Percentiles rank a stretch among this genome's conserved stretches.
phyloP scores from a whole-genome alignment of 2,329 filamentous ascomycete species.

The Davidsoniella eucalypti region DNA sequence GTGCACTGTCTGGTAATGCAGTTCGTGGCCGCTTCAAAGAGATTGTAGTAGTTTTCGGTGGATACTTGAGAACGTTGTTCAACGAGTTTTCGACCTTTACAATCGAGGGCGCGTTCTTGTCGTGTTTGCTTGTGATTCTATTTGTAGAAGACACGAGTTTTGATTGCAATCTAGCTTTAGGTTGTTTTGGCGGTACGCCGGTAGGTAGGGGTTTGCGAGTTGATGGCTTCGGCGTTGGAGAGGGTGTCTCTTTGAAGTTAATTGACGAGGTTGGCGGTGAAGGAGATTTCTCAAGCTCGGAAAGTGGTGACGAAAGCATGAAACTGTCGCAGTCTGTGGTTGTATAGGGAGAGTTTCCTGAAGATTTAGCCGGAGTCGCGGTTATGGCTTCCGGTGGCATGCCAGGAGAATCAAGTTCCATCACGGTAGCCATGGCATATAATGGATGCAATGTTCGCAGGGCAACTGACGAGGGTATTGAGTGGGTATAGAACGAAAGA shows the following conservation, averaged over 20 bases:
- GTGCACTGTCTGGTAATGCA: constrained; percentile 5
- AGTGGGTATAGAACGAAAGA: not conserved
- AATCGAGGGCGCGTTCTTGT: not conserved
- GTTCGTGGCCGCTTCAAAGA: constrained; percentile 7
- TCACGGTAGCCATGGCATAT: not conserved
- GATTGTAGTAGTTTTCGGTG: not conserved
- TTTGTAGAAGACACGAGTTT: not conserved
- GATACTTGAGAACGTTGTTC: constrained; percentile 3
- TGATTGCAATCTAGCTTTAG: not conserved
- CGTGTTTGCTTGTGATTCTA: not conserved
- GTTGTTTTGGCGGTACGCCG: not conserved
- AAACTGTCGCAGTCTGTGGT: constrained; percentile 18
- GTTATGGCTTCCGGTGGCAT: constrained; percentile 4
- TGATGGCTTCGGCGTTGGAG: not conserved
- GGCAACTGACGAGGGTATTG: not conserved
- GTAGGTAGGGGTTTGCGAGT: not conserved
- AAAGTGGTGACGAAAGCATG: constrained; percentile 37
- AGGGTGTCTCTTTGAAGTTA: not conserved
- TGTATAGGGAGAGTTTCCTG: not conserved
- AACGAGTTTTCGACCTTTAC: constrained; percentile 7
- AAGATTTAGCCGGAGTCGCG: not conserved
- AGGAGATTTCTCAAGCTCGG: constrained; percentile 35
- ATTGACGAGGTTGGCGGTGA: constrained; percentile 24
- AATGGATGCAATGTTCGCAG: not conserved
- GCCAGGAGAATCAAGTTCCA: constrained; percentile 7